Conservation (phyloP, 2,329 filamentous ascomycete genomes). For the Berkeleyomyces basicola region DNA sequence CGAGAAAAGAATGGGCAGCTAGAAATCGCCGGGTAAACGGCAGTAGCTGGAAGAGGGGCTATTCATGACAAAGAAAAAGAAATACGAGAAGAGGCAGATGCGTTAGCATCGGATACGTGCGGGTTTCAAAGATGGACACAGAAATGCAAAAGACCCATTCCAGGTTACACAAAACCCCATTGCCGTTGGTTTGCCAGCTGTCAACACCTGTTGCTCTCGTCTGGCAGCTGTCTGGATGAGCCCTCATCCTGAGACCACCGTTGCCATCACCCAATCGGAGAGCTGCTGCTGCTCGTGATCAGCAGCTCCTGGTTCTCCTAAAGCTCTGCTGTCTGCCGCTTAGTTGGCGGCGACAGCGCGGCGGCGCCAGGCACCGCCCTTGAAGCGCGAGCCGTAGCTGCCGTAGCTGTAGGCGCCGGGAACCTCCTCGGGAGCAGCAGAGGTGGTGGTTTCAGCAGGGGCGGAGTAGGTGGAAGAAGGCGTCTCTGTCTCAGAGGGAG, state of each 20-base stretch:
- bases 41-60: neutral
- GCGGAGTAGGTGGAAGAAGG: neutral
- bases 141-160: too few species aligned
- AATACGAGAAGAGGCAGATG: neutral
- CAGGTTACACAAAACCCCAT: neutral
- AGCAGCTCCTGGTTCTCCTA: neutral
- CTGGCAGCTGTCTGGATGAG: neutral
- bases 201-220: neutral
- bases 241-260: neutral
- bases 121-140: neutral
- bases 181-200: neutral
- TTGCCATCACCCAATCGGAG: neutral
- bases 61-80: neutral
- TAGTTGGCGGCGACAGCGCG: conserved; percentile 5
- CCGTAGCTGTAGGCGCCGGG: conserved; percentile 12
- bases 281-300: neutral
- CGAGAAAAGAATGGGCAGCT: too few species aligned
- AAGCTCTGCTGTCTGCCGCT: neutral
- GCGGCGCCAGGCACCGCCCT: conserved; percentile 8
- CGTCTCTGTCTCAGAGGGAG: neutral
- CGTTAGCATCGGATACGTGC: neutral
- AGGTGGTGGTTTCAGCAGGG: neutral
- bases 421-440: conserved; percentile 2
- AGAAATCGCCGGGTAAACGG: too few species aligned
- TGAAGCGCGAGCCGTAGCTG: conserved; percentile 1